phyloP scores from a whole-genome alignment of 371 early-diverging fungal genomes.

The Syncephalastrum sp. region DNA sequence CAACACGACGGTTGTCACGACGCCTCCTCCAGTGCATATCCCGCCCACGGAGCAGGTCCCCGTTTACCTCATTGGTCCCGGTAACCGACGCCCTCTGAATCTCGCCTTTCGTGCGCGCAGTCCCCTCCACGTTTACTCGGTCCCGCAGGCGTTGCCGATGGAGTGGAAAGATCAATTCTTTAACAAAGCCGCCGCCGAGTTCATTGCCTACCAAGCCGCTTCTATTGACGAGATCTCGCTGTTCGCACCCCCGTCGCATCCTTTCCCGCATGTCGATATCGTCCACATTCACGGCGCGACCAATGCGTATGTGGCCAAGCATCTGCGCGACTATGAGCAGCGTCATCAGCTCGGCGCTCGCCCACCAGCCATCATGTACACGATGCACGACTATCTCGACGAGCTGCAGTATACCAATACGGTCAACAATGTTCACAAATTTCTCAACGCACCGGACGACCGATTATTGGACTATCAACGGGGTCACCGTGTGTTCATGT shows the following conservation, averaged over 20 bases:
- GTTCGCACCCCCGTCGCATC: constrained; percentile 43
- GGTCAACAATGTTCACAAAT: constrained; percentile 52
- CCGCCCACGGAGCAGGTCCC: constrained; percentile 29
- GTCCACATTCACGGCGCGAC: constrained; percentile 66
- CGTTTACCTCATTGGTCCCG: constrained; percentile 64
- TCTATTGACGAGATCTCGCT: constrained; percentile 52
- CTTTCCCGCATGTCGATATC: constrained; percentile 45
- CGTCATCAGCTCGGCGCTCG: constrained; percentile 35
- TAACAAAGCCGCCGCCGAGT: constrained; percentile 60
- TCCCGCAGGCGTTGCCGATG: constrained; percentile 48
- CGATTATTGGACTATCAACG: constrained; percentile 33
- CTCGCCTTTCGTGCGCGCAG: constrained; percentile 52
- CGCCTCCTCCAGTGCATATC: constrained; percentile 14
- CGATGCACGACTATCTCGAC: constrained; percentile 62
- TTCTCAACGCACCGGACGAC: constrained; percentile 31
- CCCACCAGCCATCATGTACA: constrained; percentile 62
- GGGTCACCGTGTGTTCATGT: constrained; percentile 60
- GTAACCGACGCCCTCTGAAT: constrained; percentile 53
- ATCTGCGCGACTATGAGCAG: constrained; percentile 40
- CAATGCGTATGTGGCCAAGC: constrained; percentile 58
- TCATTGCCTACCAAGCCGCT: constrained; percentile 53
- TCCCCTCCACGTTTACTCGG: constrained; percentile 46
- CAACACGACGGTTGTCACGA: constrained; percentile 24
- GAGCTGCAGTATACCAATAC: constrained; percentile 60
- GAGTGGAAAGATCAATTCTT: constrained; percentile 71